Evolutionary conservation across 164 flowering plant genomes (phyloP).

Genomic region (Annona cherimola): DNA sequence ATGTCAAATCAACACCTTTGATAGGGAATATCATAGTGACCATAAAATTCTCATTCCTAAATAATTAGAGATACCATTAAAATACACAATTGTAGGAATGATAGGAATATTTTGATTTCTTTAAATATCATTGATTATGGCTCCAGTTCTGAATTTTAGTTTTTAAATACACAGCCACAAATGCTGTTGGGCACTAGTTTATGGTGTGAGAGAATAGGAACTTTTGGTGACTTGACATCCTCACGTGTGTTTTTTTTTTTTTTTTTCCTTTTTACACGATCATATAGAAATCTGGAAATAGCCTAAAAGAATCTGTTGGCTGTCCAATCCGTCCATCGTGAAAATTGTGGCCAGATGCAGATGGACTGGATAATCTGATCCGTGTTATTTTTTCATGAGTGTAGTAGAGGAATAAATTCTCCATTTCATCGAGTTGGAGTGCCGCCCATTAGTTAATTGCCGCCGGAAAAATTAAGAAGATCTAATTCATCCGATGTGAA

Average conservation of each 20-base stretch:
- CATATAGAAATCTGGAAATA: not conserved
- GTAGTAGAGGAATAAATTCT: no score
- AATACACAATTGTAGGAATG: not conserved
- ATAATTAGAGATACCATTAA: not conserved
- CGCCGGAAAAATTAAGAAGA: no score
- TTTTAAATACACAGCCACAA: slow-evolving; percentile 3
- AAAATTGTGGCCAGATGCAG: not conserved
- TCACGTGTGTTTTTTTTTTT: not conserved
- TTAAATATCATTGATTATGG: slow-evolving; percentile 1
- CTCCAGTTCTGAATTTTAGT: no score
- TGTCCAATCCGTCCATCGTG: not conserved
- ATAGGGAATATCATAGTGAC: not conserved
- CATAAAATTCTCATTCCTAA: not conserved
- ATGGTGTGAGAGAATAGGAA: not conserved
- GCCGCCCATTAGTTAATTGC: no score
- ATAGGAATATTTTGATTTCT: not conserved
- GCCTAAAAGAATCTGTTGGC: not conserved
- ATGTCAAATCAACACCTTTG: not conserved
- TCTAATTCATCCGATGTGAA: no score
- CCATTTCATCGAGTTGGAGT: no score
- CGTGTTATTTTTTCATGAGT: not conserved
- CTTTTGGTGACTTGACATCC: not conserved
- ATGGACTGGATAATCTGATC: not conserved
- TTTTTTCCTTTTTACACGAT: not conserved
- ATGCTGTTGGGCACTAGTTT: slow-evolving; percentile 31